A percentile compares a stretch with the other conserved stretches of the same genome.
Conservation (phyloP, 768 basidiomycete species). For the Lactifluus volemus region DNA sequence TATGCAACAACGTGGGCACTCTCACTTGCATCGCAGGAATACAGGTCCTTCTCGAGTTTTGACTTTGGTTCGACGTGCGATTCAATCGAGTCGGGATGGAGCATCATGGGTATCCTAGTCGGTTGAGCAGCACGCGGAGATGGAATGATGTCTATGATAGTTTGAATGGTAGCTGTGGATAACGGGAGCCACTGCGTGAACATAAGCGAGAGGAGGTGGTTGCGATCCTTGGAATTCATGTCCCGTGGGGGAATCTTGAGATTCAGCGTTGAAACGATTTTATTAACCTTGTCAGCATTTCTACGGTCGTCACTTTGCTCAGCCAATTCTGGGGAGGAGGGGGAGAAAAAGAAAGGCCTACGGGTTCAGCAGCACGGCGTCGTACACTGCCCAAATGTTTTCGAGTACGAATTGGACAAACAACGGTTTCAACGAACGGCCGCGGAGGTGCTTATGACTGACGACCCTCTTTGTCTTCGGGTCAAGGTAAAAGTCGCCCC, state of each 20-base stretch:
- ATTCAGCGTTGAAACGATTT: slow-evolving; percentile 76
- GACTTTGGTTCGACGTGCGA: slow-evolving; percentile 53
- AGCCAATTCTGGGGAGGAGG: neutral
- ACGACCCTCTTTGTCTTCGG: slow-evolving; percentile 92
- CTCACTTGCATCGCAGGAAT: slow-evolving; percentile 50
- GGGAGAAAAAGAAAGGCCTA: slow-evolving; percentile 37
- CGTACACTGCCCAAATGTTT: slow-evolving; percentile 96
- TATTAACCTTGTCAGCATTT: slow-evolving; percentile 79
- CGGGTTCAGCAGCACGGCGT: slow-evolving; percentile 83
- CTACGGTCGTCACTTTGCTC: slow-evolving; percentile 32
- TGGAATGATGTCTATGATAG: slow-evolving; percentile 89
- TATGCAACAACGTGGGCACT: slow-evolving; percentile 69
- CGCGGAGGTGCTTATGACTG: slow-evolving; percentile 81
- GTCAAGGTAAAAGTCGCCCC: slow-evolving; percentile 97
- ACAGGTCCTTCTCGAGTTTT: slow-evolving; percentile 79
- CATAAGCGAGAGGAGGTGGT: slow-evolving; percentile 73
- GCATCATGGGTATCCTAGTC: slow-evolving; percentile 81
- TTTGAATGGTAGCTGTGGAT: slow-evolving; percentile 86
- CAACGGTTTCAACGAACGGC: slow-evolving; percentile 81
- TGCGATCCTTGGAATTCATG: slow-evolving; percentile 83
- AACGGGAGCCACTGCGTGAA: slow-evolving; percentile 96
- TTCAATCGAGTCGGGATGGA: slow-evolving; percentile 72
- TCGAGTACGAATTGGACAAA: slow-evolving; percentile 98
- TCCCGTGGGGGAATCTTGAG: slow-evolving; percentile 84
- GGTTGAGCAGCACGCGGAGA: slow-evolving; percentile 76